Conservation (phyloP, 2,329 filamentous ascomycete genomes). For the Tolypocladium guangdongense region DNA sequence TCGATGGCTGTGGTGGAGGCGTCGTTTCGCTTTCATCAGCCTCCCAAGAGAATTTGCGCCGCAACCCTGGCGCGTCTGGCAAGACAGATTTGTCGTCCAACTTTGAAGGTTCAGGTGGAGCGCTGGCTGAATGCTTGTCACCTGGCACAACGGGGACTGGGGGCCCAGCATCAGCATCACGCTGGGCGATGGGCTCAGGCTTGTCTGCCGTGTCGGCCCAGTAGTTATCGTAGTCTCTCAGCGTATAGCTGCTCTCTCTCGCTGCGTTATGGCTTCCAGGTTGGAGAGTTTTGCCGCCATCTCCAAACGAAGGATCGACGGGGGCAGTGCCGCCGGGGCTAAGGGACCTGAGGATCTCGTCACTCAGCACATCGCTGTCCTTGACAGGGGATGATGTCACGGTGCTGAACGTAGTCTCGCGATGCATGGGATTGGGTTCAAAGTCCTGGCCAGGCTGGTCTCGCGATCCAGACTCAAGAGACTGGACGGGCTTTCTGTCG, state of each 20-base stretch:
- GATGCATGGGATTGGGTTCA: constrained; percentile 24
- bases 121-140: not conserved
- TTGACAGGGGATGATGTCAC: constrained; percentile 44
- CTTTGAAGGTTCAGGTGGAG: not conserved
- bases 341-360: constrained; percentile 65
- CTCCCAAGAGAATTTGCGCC: constrained; percentile 29
- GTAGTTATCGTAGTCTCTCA: constrained; percentile 58
- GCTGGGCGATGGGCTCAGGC: constrained; percentile 1
- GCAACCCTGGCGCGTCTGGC: constrained; percentile 4
- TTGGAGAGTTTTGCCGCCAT: constrained; percentile 8
- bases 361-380: constrained; percentile 60
- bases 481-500: not conserved
- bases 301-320: constrained; percentile 4
- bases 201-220: constrained; percentile 34
- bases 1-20: not conserved
- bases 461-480: constrained; percentile 1
- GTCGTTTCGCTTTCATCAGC: constrained; percentile 8
- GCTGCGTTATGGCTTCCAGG: constrained; percentile 7
- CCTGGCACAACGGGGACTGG: not conserved
- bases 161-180: not conserved
- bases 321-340: constrained; percentile 31
- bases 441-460: constrained; percentile 23
- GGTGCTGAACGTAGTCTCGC: constrained; percentile 35
- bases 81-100: not conserved
- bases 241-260: constrained; percentile 52